Evolutionary conservation across 2,329 filamentous ascomycete genomes (phyloP).

Genomic region (Penicillium nordicum): DNA sequence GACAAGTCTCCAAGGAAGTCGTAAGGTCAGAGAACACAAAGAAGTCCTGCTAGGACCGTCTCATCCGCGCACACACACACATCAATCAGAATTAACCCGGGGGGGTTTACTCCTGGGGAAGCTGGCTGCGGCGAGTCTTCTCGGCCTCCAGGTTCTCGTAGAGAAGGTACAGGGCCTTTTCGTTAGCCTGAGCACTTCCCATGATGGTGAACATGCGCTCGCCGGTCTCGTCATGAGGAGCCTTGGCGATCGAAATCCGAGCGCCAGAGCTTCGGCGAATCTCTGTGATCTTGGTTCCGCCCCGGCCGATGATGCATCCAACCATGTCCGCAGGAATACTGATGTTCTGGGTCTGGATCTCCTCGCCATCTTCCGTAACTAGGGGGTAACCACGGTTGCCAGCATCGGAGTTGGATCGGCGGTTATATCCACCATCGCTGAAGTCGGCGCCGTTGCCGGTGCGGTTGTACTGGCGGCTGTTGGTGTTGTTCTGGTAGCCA

Average conservation of each 20-base stretch:
- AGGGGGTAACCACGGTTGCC: conserved; percentile 76
- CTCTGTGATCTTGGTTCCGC: conserved; percentile 95
- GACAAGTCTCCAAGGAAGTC: conserved; percentile 28
- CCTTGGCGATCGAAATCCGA: conserved; percentile 95
- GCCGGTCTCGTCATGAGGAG: conserved; percentile 92
- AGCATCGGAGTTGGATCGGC: conserved; percentile 80
- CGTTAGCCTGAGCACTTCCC: conserved; percentile 88
- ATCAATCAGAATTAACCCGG: conserved; percentile 3
- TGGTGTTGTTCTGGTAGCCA: conserved; percentile 49
- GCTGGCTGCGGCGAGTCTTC: conserved; percentile 95
- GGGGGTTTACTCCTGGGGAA: conserved; percentile 53
- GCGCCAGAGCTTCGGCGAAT: conserved; percentile 96
- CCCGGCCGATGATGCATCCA: conserved; percentile 96
- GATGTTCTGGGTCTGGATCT: conserved; percentile 98
- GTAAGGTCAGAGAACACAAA: conserved; percentile 25
- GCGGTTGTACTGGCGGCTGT: conserved; percentile 73
- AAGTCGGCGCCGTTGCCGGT: conserved; percentile 98
- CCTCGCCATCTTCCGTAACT: conserved; percentile 93
- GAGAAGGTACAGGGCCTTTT: conserved; percentile 90
- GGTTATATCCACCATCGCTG: conserved; percentile 75
- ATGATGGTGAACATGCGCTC: conserved; percentile 99
- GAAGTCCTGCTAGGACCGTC: conserved; percentile 17
- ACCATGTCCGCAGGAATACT: conserved; percentile 99
- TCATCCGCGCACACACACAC: conserved; percentile 14
- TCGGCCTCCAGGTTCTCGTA: conserved; percentile 99